Evolutionary conservation across 305 asterid species (phyloP), one percentile per base, ranked within the genome.

Genomic region (Salvia sclarea): DNA sequence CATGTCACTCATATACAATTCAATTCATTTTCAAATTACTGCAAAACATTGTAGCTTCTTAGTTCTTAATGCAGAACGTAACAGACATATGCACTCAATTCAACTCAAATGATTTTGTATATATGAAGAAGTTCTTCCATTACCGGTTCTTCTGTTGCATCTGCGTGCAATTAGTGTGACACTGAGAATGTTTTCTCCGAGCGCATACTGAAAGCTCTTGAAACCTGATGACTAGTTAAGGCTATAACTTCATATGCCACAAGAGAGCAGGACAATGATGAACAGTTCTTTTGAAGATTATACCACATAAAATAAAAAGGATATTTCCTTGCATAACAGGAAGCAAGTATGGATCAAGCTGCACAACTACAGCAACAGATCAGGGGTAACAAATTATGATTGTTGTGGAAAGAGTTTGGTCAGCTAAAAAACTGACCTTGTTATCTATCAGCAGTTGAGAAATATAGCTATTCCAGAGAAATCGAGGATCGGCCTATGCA

Each of bases 271-370:
- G 52, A 61, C 45, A 44, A 5, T 8, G 10, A 40, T 45, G 35
- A 63, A 47, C 58, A 31, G 58, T 45, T 22, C 60, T 53, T 18
- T n/a, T n/a, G n/a, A 22, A 52, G 35, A 24, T 5, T 13, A 6
- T n/a, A 25, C 7, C 4, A 3, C 3, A 30, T 20, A 20, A 43
- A 20, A 49, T 20, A 20, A 69, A 69, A 71, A 86, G 99, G 99
- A 95, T 95, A 95, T 81, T 91, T 73, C 99, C 99, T 85, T 95
- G 97, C 84, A 95, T 79, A 28, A 95, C 80, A 61, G 98, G 98
- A 72, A 95, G 96, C 79, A 95, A 73, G 80, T 83, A 95, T 11
- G 87, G 89, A 60, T 92, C 97, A 79, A 92, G 95, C 97, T 95
- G 99, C 88, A 89, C 3, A 41, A 49, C 69, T 54, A 84, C 45